These are phyloP conservation scores for Yamadazyma sp. DNA, from an alignment of 1,139 yeast genomes.

Conservation along the genomic window DNA sequence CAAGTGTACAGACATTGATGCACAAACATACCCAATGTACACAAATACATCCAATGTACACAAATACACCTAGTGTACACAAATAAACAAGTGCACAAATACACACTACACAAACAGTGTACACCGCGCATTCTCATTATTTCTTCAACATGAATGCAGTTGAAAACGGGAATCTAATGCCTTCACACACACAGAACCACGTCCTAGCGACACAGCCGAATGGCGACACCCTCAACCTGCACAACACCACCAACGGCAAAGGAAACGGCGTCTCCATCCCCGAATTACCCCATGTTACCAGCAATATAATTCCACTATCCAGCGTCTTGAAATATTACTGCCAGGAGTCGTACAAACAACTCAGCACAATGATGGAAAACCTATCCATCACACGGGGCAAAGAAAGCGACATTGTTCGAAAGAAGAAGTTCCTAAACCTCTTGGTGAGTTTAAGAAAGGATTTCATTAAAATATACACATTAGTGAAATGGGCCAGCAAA, in stretches of 20 bases:
- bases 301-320: constrained; percentile 66
- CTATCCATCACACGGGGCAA: constrained; percentile 38
- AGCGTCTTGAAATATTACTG: constrained; percentile 59
- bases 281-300: constrained; percentile 70
- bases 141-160: background rate
- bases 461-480: constrained; percentile 76
- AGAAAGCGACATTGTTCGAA: constrained; percentile 60
- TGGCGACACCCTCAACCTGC: background rate
- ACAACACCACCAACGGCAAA: background rate
- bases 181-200: background rate
- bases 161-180: background rate
- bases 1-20: too few species aligned
- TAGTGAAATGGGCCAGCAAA: constrained; percentile 82
- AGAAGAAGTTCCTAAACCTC: constrained; percentile 64
- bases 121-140: background rate
- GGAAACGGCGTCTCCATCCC: constrained; percentile 23
- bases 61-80: too few species aligned
- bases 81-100: too few species aligned
- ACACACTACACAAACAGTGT: too few species aligned
- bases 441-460: constrained; percentile 76
- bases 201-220: background rate
- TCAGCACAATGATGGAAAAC: constrained; percentile 61
- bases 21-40: too few species aligned
- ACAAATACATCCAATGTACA: too few species aligned
- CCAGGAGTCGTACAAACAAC: constrained; percentile 63